Evolutionary conservation across 495 filamentous ascomycete species (phyloP).

Genomic region (Aspergillus nanangensis): DNA sequence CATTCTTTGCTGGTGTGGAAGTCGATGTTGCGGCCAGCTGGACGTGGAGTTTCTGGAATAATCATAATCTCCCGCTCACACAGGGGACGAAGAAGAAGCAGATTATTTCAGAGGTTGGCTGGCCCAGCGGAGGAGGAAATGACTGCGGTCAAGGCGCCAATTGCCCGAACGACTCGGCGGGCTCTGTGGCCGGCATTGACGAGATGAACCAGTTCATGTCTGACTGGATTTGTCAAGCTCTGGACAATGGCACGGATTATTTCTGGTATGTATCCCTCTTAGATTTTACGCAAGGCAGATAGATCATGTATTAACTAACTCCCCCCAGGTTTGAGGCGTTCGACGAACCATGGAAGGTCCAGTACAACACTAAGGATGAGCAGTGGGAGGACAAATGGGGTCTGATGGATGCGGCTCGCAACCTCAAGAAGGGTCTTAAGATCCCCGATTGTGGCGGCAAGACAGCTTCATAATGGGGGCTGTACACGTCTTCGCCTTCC

Average conservation of each 20-base stretch:
- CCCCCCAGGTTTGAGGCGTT: constrained; percentile 87
- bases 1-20: constrained; percentile 84
- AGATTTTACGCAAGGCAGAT: no score
- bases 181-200: constrained; percentile 71
- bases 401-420: constrained; percentile 79
- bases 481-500: neutral
- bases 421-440: constrained; percentile 76
- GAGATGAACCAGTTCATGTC: constrained; percentile 87
- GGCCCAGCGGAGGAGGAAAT: constrained; percentile 83
- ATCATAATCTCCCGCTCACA: constrained; percentile 57
- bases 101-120: constrained; percentile 87
- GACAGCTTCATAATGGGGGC: constrained; percentile 41
- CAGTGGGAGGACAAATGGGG: constrained; percentile 98
- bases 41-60: constrained; percentile 79
- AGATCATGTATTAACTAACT: no score
- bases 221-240: constrained; percentile 75
- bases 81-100: constrained; percentile 53
- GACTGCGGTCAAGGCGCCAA: constrained; percentile 57
- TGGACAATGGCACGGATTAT: constrained; percentile 80
- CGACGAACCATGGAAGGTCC: constrained; percentile 90
- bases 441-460: constrained; percentile 87
- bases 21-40: constrained; percentile 67
- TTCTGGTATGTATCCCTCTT: constrained; percentile 82
- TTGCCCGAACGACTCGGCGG: constrained; percentile 51
- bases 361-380: constrained; percentile 61